Evolutionary conservation across 495 filamentous ascomycete species (phyloP).

Genomic region (Astrothelium subdiscretum): DNA sequence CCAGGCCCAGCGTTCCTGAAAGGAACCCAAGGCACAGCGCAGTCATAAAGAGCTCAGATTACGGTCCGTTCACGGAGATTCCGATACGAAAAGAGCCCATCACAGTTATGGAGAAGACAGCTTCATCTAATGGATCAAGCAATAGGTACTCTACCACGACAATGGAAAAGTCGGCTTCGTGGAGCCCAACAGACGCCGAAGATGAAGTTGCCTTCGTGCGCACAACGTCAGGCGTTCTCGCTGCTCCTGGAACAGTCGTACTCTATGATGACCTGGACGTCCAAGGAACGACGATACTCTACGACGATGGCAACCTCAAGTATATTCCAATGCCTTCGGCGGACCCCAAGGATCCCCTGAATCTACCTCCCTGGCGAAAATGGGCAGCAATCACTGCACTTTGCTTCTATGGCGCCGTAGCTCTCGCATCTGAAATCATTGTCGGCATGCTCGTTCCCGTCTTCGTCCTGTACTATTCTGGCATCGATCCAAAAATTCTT

Average conservation of each 20-base stretch:
- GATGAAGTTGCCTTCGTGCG: neutral
- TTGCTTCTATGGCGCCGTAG: conserved; percentile 22
- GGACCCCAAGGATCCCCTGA: conserved; percentile 22
- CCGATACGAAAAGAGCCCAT: neutral
- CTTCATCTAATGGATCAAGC: neutral
- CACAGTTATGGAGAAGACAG: neutral
- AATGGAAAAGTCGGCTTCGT: neutral
- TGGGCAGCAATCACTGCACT: conserved; percentile 14
- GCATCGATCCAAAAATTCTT: conserved; percentile 17
- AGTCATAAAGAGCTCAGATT: neutral
- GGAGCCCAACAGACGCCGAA: neutral
- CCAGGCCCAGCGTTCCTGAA: neutral
- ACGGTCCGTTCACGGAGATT: neutral
- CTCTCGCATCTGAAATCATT: conserved; percentile 17
- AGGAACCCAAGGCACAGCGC: neutral
- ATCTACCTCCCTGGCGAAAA: conserved; percentile 20
- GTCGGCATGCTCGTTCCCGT: conserved; percentile 19
- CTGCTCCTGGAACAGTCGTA: neutral
- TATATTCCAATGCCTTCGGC: conserved; percentile 20
- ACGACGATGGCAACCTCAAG: conserved; percentile 17
- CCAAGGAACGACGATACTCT: conserved; percentile 16
- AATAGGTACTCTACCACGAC: neutral
- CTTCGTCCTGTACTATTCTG: conserved; percentile 22
- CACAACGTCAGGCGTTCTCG: neutral
- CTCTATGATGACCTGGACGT: conserved; percentile 4